phyloP scores from a whole-genome alignment of 768 basidiomycete species.

The Leccinum truebloodii region DNA sequence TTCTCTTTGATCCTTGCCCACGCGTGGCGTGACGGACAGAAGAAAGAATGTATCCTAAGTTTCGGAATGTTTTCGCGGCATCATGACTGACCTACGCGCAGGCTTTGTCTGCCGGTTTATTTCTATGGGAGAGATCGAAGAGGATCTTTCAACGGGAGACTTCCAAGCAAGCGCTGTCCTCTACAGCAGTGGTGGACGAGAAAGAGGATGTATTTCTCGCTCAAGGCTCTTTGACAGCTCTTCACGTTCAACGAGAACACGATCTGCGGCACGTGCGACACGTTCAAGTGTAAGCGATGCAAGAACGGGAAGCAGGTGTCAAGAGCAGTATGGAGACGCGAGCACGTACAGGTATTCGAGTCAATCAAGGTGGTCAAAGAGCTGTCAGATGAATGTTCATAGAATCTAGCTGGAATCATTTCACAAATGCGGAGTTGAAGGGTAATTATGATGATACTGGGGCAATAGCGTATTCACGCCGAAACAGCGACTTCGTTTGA shows the following conservation, averaged over 20 bases:
- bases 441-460: too few relatives aligned
- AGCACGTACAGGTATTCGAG: too few relatives aligned
- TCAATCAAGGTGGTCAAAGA: too few relatives aligned
- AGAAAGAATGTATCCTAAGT: slow-evolving; percentile 88
- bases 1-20: slow-evolving; percentile 97
- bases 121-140: slow-evolving; percentile 95
- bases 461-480: too few relatives aligned
- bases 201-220: slow-evolving; percentile 95
- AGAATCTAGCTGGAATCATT: too few relatives aligned
- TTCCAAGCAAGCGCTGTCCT: slow-evolving; percentile 93
- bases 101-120: slow-evolving; percentile 99
- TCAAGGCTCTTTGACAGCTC: slow-evolving; percentile 84
- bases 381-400: too few relatives aligned
- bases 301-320: slow-evolving; percentile 79
- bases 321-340: slow-evolving; percentile 47
- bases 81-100: slow-evolving; percentile 29
- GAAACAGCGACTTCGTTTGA: too few relatives aligned
- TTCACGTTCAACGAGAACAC: slow-evolving; percentile 90
- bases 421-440: too few relatives aligned
- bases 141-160: slow-evolving; percentile 97
- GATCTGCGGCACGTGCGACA: slow-evolving; percentile 42
- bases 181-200: slow-evolving; percentile 91
- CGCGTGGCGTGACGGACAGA: slow-evolving; percentile 99
- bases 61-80: background rate
- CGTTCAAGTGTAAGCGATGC: slow-evolving; percentile 95